These are phyloP conservation scores for Didymellaceae sp. DNA, from an alignment of 2,329 filamentous ascomycete species.

Conservation along the genomic window DNA sequence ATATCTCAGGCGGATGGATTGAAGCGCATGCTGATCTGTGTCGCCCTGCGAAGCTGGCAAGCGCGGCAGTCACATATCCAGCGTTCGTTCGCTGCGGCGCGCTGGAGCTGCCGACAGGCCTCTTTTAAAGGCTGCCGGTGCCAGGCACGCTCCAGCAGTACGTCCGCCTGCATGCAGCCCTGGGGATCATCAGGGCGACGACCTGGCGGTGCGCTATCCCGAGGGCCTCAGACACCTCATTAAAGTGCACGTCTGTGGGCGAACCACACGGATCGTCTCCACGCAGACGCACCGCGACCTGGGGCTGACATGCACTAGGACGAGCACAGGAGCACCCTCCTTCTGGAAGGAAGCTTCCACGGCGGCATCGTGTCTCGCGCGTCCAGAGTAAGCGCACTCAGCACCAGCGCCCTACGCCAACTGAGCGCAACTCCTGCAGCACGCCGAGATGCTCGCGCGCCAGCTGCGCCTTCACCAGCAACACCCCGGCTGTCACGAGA, in stretches of 20 bases:
- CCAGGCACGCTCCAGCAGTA: too few relatives aligned
- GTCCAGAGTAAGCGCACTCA: constrained; percentile 1
- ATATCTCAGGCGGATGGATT: constrained; percentile 5
- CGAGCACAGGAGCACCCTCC: constrained; percentile 1
- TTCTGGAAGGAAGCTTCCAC: constrained; percentile 11
- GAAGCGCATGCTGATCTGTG: constrained; percentile 14
- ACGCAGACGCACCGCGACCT: constrained; percentile 12
- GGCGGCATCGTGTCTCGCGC: constrained; percentile 3
- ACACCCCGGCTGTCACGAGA: constrained; percentile 19
- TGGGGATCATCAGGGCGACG: constrained; percentile 15
- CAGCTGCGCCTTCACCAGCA: constrained; percentile 12
- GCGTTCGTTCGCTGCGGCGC: background rate
- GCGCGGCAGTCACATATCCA: constrained; percentile 4
- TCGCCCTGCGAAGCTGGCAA: constrained; percentile 13
- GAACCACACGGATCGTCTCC: constrained; percentile 14
- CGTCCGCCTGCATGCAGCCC: background rate
- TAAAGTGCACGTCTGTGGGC: constrained; percentile 14
- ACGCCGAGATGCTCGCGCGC: constrained; percentile 14
- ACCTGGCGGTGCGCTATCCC: constrained; percentile 8
- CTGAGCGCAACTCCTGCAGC: constrained; percentile 5
- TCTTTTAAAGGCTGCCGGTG: background rate
- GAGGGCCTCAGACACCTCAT: constrained; percentile 16
- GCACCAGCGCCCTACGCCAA: constrained; percentile 2
- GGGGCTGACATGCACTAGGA: constrained; percentile 15
- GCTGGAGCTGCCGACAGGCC: background rate